A percentile compares a stretch with the other conserved stretches of the same genome.
phyloP scores from a whole-genome alignment of 2,329 filamentous ascomycete species.

The Bisporella sp. region DNA sequence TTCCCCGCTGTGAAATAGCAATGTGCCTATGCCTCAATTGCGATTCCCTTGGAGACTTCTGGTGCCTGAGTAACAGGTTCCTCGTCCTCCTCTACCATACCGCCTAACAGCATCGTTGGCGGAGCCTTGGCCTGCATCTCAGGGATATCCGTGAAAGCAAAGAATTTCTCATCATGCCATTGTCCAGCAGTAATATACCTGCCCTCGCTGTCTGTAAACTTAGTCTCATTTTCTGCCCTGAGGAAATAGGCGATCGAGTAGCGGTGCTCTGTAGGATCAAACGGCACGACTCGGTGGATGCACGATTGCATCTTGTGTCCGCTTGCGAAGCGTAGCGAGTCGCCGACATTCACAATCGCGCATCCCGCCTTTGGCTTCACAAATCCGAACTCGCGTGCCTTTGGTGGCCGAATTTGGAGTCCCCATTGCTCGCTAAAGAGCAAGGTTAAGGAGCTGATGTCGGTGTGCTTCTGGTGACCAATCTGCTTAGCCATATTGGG shows the following conservation, averaged over 20 bases:
- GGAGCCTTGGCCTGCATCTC: constrained; percentile 40
- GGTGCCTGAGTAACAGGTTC: not conserved
- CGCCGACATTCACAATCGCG: constrained; percentile 52
- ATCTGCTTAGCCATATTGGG: constrained; percentile 35
- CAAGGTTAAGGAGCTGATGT: constrained; percentile 47
- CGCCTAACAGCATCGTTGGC: not conserved
- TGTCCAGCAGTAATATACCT: constrained; percentile 44
- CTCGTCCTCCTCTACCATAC: not conserved
- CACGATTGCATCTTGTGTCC: constrained; percentile 47
- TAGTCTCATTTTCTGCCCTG: constrained; percentile 47
- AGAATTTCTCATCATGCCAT: constrained; percentile 50
- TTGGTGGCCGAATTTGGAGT: constrained; percentile 47
- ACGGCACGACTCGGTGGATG: constrained; percentile 51
- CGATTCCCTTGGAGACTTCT: too few species aligned
- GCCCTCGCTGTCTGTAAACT: constrained; percentile 48
- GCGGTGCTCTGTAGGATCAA: constrained; percentile 42
- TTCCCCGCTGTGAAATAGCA: too few species aligned
- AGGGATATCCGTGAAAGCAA: constrained; percentile 34
- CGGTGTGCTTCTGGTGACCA: constrained; percentile 50
- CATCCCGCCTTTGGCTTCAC: constrained; percentile 43
- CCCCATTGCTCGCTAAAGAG: constrained; percentile 51
- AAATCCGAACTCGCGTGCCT: constrained; percentile 40
- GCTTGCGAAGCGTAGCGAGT: constrained; percentile 49
- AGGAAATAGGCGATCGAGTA: constrained; percentile 55
- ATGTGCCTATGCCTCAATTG: too few species aligned